Percentiles rank a stretch among this genome's conserved stretches.
These are phyloP conservation scores for Leccinum broughii DNA, from an alignment of 768 basidiomycete species.

Conservation along the genomic window DNA sequence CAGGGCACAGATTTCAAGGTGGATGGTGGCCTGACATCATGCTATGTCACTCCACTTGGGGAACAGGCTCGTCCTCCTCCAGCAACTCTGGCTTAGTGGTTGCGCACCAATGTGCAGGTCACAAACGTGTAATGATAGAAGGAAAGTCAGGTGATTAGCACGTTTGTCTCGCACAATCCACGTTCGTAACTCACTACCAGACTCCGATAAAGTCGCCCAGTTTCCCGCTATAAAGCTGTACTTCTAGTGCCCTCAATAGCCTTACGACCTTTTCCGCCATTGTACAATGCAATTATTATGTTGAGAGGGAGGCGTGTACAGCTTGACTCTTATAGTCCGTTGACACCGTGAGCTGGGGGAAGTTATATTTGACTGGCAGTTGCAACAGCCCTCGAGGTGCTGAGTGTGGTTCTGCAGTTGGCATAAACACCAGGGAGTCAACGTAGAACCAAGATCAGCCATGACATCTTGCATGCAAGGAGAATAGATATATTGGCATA, in stretches of 20 bases:
- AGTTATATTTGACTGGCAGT: not conserved
- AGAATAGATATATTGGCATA: not conserved
- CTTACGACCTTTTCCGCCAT: not conserved
- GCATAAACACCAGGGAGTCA: too few relatives aligned
- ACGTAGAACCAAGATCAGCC: not conserved
- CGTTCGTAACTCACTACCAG: not conserved
- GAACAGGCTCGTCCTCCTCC: constrained; percentile 75
- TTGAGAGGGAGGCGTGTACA: not conserved
- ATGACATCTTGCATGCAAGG: not conserved
- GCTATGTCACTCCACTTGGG: constrained; percentile 89
- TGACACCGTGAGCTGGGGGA: not conserved
- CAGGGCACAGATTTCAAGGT: constrained; percentile 93
- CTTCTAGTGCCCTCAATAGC: not conserved
- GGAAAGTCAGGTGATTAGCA: not conserved
- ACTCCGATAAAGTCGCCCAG: not conserved
- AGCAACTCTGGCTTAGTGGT: constrained; percentile 49
- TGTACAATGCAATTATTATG: not conserved
- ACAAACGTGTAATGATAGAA: not conserved
- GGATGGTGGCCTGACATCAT: constrained; percentile 89
- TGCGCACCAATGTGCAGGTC: too few relatives aligned
- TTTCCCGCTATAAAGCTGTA: not conserved
- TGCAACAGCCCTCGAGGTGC: not conserved
- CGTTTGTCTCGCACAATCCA: not conserved
- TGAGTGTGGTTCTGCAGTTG: not conserved
- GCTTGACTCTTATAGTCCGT: not conserved